Base-by-base conservation (phyloP, 345 rosid genomes). In the Jatropha curcas region DNA sequence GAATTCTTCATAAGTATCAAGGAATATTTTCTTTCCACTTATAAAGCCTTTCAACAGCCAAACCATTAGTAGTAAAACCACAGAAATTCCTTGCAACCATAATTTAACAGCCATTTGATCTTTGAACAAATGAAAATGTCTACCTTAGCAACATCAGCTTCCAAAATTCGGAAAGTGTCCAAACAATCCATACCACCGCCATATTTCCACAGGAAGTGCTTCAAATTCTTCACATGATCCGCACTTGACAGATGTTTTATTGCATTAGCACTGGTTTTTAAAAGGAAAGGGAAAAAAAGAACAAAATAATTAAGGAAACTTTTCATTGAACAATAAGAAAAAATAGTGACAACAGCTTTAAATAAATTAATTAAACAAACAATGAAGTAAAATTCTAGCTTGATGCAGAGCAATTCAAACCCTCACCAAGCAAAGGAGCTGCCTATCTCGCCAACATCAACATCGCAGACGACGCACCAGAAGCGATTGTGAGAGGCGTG, bases 401-500 rank as follows among this genome's bases (percentile, higher is more conserved):
- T 13, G 56, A 65, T 4, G 19, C 56, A 30, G 22, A 59, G 3
- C 8, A 24, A 60, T 48, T 27, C 45, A 52, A 63, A 39, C 17
- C 4, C 76, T 73, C 81, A 92, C 96, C 96, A 89, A 60, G 92
- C 90, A 30, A 92, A 87, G 75, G 84, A 82, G 85, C 92, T 90
- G 35, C 76, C 84, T 24, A 76, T 71, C 80, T 93, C 99, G 48
- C 74, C 79, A 24, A 93, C 67, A 57, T 90, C 96, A 53, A 70
- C 50, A 35, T 90, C 97, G 68, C 99, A 95, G 85, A 92, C 86
- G 80, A 88, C 86, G 79, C 95, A 90, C 97, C 98, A 88, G 45
- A 91, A 77, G 68, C 94, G 88, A 78, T 86, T 86, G 46, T 78
- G 84, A 43, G 87, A 85, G 65, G 88, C 83, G 74, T 77, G 84